Base-by-base conservation (phyloP, 1,139 yeast genomes). In the Taphrina populina region DNA sequence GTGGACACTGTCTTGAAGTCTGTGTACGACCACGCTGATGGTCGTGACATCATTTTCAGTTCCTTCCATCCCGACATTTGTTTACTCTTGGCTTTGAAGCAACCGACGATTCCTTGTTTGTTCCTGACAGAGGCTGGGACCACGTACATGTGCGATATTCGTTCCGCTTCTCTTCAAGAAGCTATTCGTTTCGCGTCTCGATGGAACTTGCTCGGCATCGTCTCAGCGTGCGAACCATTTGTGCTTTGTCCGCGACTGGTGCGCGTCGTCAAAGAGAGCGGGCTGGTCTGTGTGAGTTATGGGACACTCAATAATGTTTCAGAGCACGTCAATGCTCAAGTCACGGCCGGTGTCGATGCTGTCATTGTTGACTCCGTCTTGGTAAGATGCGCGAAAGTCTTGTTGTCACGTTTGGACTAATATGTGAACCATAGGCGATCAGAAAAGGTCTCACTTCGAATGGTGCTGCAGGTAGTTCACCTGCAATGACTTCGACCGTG, bases 11-110 rank as follows among this genome's bases (percentile, higher is more conserved):
- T 92, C 23, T 75, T 92, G 63, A 76, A 84, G 64, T 77, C 78
- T 33, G 94, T 92, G 10, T 90, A 84, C 67, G 95, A 88, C 61
- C 77, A 86, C 67, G 80, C 81, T 7, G 74, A 79, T 32, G 94
- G 88, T 8, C 77, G 97, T 63, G 96, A 92, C 68, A 80, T 92
- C 52, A 83, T 92, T 19, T 87, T 92, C 65, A 87, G 96, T 2
- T 85, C 95, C 2, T 92, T 92, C 76, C 95, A 92, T 66, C 98
- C 98, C 0, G 97, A 92, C 67, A 78, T 88, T 32, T 92, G 97
- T 70, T 71, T 87, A 58, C 74, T 88, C 74, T 74, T 92, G 52
- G 85, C 96, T 1, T 72, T 90, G 69, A 92, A 92, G 69, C 97
- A 92, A 57, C 97, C 97, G 26, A 81, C 94, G 0, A 84, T 90